Evolutionary conservation across 495 filamentous ascomycete species (phyloP), one percentile per base, ranked within the genome.

Genomic region (Parmelia sp.): DNA sequence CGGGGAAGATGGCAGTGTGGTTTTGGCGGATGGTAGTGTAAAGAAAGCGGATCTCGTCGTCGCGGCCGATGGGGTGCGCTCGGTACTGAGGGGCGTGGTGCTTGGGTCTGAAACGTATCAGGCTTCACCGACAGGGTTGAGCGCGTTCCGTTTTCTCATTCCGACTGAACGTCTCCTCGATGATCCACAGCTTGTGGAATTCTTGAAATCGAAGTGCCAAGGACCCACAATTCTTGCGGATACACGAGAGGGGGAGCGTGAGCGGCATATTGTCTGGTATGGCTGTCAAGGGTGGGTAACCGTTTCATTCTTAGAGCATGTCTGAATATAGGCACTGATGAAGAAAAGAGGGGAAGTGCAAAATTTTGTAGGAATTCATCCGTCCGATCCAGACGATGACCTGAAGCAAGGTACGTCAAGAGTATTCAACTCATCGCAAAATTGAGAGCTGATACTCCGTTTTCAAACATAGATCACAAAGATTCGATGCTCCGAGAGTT

Each of bases 51-150:
- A 84, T 66, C 59, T 86, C 5, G 69, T 83, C 21, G 65, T 84
- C 29, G 75, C 72, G 1, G 82, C 79, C 14, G 82, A 82, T 69
- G 83, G 83, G 0, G 63, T 84, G 21, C 80, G 83, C 60, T 71
- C 76, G 12, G 60, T 68, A 15, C 70, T 71, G n/a, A 64, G 55
- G 17, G 69, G 57, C 45, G 72, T 61, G 27, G 71, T 73, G 25
- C 66, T 70, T 63, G 73, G 37, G 66, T 65, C 23, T 57, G 69
- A 68, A 21, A 25, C 35, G 17, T 36, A 21, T 17, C 62, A 25
- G 62, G 60, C 39, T 49, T 60, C 53, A 45, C 53, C 11, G 11
- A 69, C 42, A 15, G 62, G 25, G 58, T 51, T 60, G 51, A 63
- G 62, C 3, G 72, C 72, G 12, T 70, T 71, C 61, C 75, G 79